Percentiles rank a stretch among this genome's conserved stretches.
phyloP scores from a whole-genome alignment of 2,329 filamentous ascomycete genomes.

The Aureobasidium subglaciale region DNA sequence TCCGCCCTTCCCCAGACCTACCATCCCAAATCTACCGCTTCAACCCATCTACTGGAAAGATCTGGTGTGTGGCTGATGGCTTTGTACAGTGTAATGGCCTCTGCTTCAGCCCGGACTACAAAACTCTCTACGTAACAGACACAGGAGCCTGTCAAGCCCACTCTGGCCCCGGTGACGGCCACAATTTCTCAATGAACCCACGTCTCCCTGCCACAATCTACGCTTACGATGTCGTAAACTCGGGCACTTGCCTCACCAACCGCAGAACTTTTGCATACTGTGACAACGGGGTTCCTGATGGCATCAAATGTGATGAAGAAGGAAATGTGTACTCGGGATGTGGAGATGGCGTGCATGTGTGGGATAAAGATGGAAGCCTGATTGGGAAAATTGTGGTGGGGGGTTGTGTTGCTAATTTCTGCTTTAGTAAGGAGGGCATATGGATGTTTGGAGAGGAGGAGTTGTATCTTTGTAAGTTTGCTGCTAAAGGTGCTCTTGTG shows the following conservation, averaged over 20 bases:
- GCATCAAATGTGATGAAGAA: slow-evolving; percentile 46
- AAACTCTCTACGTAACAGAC: slow-evolving; percentile 50
- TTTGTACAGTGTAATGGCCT: slow-evolving; percentile 52
- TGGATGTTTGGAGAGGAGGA: slow-evolving; percentile 21
- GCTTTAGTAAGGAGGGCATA: slow-evolving; percentile 23
- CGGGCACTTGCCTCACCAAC: slow-evolving; percentile 24
- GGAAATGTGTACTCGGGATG: slow-evolving; percentile 52
- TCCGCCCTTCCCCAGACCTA: slow-evolving; percentile 47
- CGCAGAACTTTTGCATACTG: slow-evolving; percentile 47
- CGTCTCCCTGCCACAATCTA: slow-evolving; percentile 33
- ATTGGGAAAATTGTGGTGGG: slow-evolving; percentile 53
- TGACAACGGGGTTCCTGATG: slow-evolving; percentile 51
- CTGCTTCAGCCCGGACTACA: slow-evolving; percentile 49
- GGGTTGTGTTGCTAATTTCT: slow-evolving; percentile 29
- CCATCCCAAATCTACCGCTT: slow-evolving; percentile 54
- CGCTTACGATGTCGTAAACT: slow-evolving; percentile 29
- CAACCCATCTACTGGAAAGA: slow-evolving; percentile 42
- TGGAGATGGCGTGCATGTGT: slow-evolving; percentile 50
- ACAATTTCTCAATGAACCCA: slow-evolving; percentile 24
- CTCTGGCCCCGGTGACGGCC: slow-evolving; percentile 16
- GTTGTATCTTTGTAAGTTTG: slow-evolving; percentile 18
- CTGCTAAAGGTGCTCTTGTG: slow-evolving; percentile 17
- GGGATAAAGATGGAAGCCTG: slow-evolving; percentile 42
- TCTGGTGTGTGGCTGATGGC: slow-evolving; percentile 52
- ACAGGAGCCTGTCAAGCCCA: slow-evolving; percentile 42